Evolutionary conservation across 441 rosid genomes (phyloP).

Genomic region (Erodium chrysanthum): DNA sequence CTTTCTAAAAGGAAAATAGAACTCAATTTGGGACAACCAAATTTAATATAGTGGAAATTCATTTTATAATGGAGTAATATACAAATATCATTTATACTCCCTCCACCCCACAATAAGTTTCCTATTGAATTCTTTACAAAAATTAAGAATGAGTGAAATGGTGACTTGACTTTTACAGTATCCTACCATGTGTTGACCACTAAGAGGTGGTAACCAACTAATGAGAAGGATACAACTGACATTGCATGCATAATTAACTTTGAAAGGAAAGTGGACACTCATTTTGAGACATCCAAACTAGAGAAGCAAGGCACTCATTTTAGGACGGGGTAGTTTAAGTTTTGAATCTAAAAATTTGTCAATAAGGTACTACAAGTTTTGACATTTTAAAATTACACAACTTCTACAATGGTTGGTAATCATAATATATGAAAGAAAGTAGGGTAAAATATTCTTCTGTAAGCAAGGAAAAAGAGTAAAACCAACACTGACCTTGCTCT

Average conservation of each 20-base stretch:
- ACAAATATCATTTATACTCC: background rate
- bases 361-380: too few species aligned
- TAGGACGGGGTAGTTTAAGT: too few species aligned
- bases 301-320: background rate
- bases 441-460: background rate
- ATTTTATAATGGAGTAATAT: background rate
- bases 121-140: background rate
- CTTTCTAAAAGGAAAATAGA: background rate
- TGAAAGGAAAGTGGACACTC: background rate
- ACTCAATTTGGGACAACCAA: background rate
- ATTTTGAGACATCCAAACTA: too few species aligned
- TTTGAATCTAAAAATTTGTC: too few species aligned
- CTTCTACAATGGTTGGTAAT: too few species aligned
- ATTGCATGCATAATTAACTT: background rate
- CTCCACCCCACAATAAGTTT: background rate
- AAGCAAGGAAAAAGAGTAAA: background rate
- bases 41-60: background rate
- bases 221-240: background rate
- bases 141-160: too few species aligned
- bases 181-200: background rate
- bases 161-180: too few species aligned
- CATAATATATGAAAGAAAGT: too few species aligned
- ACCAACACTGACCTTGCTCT: constrained; percentile 69
- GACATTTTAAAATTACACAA: too few species aligned
- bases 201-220: background rate